These are phyloP conservation scores for Brassica nigra DNA, from an alignment of 345 rosid species.

Conservation along the genomic window DNA sequence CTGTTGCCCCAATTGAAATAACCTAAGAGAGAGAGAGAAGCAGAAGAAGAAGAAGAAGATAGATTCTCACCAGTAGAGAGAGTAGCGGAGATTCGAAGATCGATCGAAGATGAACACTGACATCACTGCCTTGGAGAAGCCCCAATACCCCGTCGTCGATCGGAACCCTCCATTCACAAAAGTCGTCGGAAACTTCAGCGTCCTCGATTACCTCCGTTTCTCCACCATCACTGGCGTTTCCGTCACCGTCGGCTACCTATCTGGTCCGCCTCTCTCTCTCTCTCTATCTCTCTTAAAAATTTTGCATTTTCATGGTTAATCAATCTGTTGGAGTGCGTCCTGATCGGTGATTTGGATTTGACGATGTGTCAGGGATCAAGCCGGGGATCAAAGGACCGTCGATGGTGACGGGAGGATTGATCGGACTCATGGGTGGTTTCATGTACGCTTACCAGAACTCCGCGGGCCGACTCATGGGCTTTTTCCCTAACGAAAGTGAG, in stretches of 20 bases:
- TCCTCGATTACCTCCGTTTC: constrained; percentile 80
- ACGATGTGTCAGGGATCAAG: constrained; percentile 61
- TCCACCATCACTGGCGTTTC: constrained; percentile 74
- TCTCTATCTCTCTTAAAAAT: neutral
- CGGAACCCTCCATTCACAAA: constrained; percentile 79
- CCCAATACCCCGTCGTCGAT: constrained; percentile 86
- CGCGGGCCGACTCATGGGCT: constrained; percentile 90
- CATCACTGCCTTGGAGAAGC: constrained; percentile 90
- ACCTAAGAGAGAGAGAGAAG: constrained; percentile 8
- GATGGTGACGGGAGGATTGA: constrained; percentile 97
- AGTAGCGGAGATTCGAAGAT: neutral
- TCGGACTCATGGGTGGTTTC: constrained; percentile 97
- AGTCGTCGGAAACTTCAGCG: constrained; percentile 80
- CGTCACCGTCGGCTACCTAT: constrained; percentile 95
- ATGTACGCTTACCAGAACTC: constrained; percentile 99
- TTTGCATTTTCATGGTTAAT: neutral
- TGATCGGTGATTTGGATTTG: neutral
- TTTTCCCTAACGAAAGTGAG: constrained; percentile 89
- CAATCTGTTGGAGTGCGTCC: constrained; percentile 1
- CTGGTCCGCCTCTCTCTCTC: constrained; percentile 47
- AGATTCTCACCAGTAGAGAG: neutral
- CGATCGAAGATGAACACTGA: constrained; percentile 74
- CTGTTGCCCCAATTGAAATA: constrained; percentile 4
- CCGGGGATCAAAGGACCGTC: constrained; percentile 92
- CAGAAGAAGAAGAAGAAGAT: neutral